Conservation (phyloP, 257 asterid genomes). For the Gentiana straminea region DNA sequence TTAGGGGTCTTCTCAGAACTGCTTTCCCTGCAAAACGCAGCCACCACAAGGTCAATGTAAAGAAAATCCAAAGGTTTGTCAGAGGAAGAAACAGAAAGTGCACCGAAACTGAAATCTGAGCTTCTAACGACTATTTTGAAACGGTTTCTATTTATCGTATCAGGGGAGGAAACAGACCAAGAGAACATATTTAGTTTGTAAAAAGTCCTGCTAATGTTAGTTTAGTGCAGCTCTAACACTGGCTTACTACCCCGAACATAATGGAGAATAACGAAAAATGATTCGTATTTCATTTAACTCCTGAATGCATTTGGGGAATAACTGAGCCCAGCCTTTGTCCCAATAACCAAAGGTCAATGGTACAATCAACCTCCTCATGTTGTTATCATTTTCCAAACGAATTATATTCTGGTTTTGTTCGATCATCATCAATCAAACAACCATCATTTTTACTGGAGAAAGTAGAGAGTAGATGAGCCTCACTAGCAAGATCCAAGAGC, state of each 20-base stretch:
- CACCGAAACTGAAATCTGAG: background rate
- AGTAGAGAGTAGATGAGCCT: too few species aligned
- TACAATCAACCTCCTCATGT: too few species aligned
- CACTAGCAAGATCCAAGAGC: too few species aligned
- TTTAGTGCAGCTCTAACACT: background rate
- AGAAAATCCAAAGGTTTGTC: background rate
- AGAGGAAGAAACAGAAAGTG: background rate
- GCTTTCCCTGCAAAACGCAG: conserved; percentile 45
- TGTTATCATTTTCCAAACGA: background rate
- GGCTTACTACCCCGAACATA: too few species aligned
- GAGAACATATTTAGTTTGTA: background rate
- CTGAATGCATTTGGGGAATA: too few species aligned
- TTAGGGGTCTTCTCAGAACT: conserved; percentile 33
- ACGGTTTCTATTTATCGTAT: background rate
- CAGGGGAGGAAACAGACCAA: background rate
- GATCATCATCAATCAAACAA: background rate
- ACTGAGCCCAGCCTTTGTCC: too few species aligned
- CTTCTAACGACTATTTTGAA: background rate
- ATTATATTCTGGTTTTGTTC: background rate
- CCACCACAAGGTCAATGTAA: conserved; percentile 3
- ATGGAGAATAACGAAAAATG: too few species aligned
- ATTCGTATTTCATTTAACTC: too few species aligned
- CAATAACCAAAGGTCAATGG: too few species aligned
- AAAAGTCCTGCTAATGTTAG: background rate
- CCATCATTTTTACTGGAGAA: background rate